A percentile compares a stretch with the other conserved stretches of the same genome.
These are phyloP conservation scores for Pseudomassariella vexata DNA, from an alignment of 2,329 filamentous ascomycete genomes.

Conservation along the genomic window DNA sequence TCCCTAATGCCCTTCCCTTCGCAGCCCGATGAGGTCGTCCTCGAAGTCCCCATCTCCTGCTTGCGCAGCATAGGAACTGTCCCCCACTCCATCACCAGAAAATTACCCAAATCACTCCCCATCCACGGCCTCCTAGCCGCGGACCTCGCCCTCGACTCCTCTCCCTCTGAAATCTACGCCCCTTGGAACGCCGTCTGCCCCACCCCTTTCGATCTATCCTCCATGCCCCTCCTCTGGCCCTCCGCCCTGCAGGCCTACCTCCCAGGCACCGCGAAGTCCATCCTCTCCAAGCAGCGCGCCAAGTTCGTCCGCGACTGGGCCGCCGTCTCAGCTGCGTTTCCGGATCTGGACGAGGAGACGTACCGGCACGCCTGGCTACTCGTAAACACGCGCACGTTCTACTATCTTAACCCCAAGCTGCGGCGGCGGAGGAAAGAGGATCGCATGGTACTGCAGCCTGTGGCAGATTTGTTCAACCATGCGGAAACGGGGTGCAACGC, in stretches of 20 bases:
- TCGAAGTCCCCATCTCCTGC: constrained; percentile 57
- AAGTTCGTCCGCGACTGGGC: constrained; percentile 47
- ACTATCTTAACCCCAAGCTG: constrained; percentile 43
- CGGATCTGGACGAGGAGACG: constrained; percentile 25
- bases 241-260: constrained; percentile 38
- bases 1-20: background rate
- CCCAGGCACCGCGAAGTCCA: constrained; percentile 32
- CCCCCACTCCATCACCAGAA: constrained; percentile 43
- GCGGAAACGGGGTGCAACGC: constrained; percentile 45
- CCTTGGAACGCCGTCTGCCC: constrained; percentile 67
- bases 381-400: constrained; percentile 59
- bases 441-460: constrained; percentile 64
- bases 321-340: constrained; percentile 33
- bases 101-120: constrained; percentile 48
- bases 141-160: constrained; percentile 51
- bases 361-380: constrained; percentile 54
- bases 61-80: constrained; percentile 62
- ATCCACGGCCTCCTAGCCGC: constrained; percentile 71
- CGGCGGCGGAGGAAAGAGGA: constrained; percentile 42
- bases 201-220: constrained; percentile 48
- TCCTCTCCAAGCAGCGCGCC: constrained; percentile 49
- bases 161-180: constrained; percentile 36
- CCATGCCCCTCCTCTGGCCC: constrained; percentile 45
- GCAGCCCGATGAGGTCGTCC: constrained; percentile 53
- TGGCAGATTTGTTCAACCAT: constrained; percentile 68